These are phyloP conservation scores for Geotrichum citri-aurantii DNA, from an alignment of 1,139 yeast genomes.

Conservation along the genomic window DNA sequence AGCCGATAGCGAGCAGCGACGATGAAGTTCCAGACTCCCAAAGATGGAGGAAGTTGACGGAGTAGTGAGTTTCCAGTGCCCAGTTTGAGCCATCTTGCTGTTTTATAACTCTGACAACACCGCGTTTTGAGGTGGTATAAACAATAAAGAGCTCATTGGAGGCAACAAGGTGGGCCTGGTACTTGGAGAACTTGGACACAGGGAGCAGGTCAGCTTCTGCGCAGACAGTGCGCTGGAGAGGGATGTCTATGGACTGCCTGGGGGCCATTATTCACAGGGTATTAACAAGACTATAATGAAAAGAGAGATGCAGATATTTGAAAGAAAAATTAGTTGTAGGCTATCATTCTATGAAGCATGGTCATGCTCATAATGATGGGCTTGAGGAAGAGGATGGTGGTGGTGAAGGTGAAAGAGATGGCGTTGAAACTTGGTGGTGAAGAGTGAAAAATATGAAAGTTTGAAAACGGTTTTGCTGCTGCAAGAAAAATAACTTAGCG, in stretches of 20 bases:
- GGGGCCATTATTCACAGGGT: constrained; percentile 2
- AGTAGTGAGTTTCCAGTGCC: constrained; percentile 16
- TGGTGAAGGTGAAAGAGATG: not conserved
- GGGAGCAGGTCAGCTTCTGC: constrained; percentile 23
- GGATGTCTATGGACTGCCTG: constrained; percentile 1
- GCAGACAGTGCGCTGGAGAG: constrained; percentile 3
- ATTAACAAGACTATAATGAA: not conserved
- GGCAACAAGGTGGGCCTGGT: constrained; percentile 28
- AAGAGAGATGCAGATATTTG: not conserved
- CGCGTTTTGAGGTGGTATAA: constrained; percentile 29
- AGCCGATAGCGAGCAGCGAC: constrained; percentile 14
- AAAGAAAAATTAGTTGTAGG: not conserved
- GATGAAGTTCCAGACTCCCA: constrained; percentile 15
- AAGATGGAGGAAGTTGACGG: constrained; percentile 10
- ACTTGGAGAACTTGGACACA: constrained; percentile 24
- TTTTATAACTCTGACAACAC: constrained; percentile 27
- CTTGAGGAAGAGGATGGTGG: not conserved
- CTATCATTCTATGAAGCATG: constrained; percentile 2
- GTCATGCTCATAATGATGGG: constrained; percentile 8
- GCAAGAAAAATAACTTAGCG: not conserved
- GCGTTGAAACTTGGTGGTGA: not conserved
- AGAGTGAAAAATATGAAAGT: not conserved
- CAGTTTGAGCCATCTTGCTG: constrained; percentile 28
- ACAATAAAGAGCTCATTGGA: constrained; percentile 33
- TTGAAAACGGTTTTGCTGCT: not conserved